Evolutionary conservation across 352 stramenopile genomes (phyloP).

Genomic region (Phytophthora pinifolia): DNA sequence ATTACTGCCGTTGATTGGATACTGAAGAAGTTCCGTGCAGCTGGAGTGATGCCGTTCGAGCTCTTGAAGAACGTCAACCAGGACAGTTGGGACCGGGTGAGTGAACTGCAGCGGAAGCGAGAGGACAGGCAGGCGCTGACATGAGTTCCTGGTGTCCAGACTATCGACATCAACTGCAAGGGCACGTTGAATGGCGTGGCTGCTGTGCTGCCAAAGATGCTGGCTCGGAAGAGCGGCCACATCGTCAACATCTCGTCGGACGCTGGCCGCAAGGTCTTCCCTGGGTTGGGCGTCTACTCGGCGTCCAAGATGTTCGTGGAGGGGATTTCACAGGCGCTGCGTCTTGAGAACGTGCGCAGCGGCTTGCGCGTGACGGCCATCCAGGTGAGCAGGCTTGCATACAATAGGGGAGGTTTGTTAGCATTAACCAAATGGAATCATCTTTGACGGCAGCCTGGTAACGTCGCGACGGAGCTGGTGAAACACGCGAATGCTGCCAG

Average conservation of each 20-base stretch:
- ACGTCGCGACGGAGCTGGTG: conserved; percentile 86
- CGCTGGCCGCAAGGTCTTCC: conserved; percentile 71
- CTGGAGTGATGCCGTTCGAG: conserved; percentile 93
- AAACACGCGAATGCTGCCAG: conserved; percentile 68
- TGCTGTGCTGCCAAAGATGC: conserved; percentile 69
- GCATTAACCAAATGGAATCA: accelerated
- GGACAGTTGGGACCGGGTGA: conserved; percentile 88
- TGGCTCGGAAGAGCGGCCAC: conserved; percentile 71
- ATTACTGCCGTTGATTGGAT: neutral
- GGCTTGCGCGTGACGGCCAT: conserved; percentile 89
- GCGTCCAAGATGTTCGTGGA: conserved; percentile 93
- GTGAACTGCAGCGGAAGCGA: neutral
- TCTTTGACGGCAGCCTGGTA: conserved; percentile 56
- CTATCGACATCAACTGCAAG: conserved; percentile 93
- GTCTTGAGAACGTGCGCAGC: conserved; percentile 78
- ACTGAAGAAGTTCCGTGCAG: conserved; percentile 22
- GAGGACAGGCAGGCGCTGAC: neutral
- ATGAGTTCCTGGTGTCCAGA: conserved; percentile 27
- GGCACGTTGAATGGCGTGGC: conserved; percentile 87
- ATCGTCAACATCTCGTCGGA: conserved; percentile 87
- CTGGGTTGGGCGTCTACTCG: conserved; percentile 78
- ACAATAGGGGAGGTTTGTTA: conserved; percentile 4
- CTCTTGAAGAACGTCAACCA: conserved; percentile 89
- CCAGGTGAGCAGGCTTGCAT: conserved; percentile 18
- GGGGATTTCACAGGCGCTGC: conserved; percentile 78